These are phyloP conservation scores for Phytophthora idaei DNA, from an alignment of 352 stramenopile genomes.

Conservation along the genomic window DNA sequence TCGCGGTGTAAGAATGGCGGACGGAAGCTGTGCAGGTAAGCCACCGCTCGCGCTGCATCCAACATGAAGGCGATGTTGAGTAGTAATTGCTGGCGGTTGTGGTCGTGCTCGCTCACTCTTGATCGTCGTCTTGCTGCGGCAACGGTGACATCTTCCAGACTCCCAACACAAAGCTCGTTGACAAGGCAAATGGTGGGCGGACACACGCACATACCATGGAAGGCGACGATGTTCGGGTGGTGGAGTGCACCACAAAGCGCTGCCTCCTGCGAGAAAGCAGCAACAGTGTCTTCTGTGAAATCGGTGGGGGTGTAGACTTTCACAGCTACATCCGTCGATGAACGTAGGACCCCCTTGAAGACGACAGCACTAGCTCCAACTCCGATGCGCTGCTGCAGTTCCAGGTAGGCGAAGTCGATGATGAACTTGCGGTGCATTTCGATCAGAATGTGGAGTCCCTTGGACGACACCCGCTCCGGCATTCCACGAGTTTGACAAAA, in stretches of 20 bases:
- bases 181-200: conserved; percentile 73
- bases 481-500: conserved; percentile 56
- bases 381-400: conserved; percentile 61
- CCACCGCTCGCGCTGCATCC: conserved; percentile 67
- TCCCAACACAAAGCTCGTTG: conserved; percentile 69
- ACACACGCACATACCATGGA: conserved; percentile 70
- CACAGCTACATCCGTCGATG: conserved; percentile 54
- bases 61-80: conserved; percentile 66
- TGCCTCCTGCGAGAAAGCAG: conserved; percentile 64
- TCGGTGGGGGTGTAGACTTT: conserved; percentile 75
- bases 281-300: conserved; percentile 64
- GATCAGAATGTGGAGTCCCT: conserved; percentile 68
- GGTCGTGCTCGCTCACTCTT: conserved; percentile 26
- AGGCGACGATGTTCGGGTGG: conserved; percentile 68
- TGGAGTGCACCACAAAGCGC: conserved; percentile 60
- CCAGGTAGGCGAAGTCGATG: conserved; percentile 71
- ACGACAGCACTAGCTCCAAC: conserved; percentile 53
- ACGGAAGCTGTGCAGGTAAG: conserved; percentile 79
- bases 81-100: conserved; percentile 63
- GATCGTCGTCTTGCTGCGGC: conserved; percentile 40
- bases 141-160: conserved; percentile 57
- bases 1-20: conserved; percentile 78
- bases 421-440: conserved; percentile 80
- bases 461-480: conserved; percentile 55
- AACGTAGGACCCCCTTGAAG: conserved; percentile 58